Evolutionary conservation across 2,329 filamentous ascomycete genomes (phyloP), one percentile per base, ranked within the genome.

Genomic region (Fonsecaea multimorphosa): DNA sequence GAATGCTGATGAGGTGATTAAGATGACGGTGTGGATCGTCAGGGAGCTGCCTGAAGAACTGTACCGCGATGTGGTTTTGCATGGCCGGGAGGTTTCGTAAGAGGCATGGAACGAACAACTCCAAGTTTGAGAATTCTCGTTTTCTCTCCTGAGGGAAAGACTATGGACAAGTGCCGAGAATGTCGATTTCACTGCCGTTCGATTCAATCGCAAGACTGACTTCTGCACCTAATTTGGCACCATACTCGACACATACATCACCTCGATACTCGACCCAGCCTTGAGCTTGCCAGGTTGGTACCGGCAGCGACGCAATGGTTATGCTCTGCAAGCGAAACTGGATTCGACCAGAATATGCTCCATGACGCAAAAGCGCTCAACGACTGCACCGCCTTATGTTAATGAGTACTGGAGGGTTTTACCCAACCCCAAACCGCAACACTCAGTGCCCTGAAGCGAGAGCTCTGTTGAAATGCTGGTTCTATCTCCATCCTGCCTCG

Each of bases 31-130:
- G 72, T 89, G 89, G 59, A 90, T 97, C 73, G 90, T 96, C 64
- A 89, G 90, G 72, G 95, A 93, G 82, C 93, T 99, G 61, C 94
- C 95, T 1, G 88, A 93, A 68, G 91, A 96, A 71, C 84, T 98
- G 55, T 99, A 97, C 75, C 88, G 90, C 58, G 92, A 97, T 76
- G 92, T 99, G 74, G 89, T 97, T 58, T 84, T 85, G 46, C 95
- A 99, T 77, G 94, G 94, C 6, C 90, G 70, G 12, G 62, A 64
- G 27, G 56, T 65, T 44, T 65, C 59, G 36, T 69, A 60, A 65
- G 16, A 22, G 22, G 44, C 44, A 49, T 12, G 2, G 7, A 12
- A 49, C 6, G n/a, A 24, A 2, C 8, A 22, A 24, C 19, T 3
- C n/a, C 11, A 22, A 49, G 19, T 24, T 12, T 4, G 44, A 9